A percentile compares a stretch with the other conserved stretches of the same genome.
These are phyloP conservation scores for Mortierella sp. DNA, from an alignment of 371 early-diverging fungal species.

Conservation along the genomic window DNA sequence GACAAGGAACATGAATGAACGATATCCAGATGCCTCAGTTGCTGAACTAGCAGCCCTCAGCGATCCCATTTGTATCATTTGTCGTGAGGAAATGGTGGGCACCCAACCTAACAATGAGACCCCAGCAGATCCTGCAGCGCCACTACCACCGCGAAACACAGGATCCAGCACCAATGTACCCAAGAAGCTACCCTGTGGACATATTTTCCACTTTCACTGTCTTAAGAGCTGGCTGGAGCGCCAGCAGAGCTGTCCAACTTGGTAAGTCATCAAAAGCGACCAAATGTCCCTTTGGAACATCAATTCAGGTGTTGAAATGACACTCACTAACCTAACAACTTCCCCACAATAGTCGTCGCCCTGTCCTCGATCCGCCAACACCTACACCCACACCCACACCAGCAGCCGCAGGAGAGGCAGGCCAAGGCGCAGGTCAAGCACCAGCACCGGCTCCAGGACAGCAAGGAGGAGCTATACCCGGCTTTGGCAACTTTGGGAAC, in stretches of 20 bases:
- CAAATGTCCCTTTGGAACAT: not conserved
- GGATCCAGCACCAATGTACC: conserved; percentile 72
- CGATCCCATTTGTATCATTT: conserved; percentile 95
- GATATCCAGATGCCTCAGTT: conserved; percentile 90
- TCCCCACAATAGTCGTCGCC: conserved; percentile 58
- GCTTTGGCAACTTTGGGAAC: conserved; percentile 32
- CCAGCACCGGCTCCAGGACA: conserved; percentile 49
- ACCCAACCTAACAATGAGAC: conserved; percentile 14
- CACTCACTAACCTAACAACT: too few relatives aligned
- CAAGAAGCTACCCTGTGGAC: conserved; percentile 96
- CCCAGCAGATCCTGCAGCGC: conserved; percentile 5
- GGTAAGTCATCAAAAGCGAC: conserved; percentile 60
- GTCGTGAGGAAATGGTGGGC: conserved; percentile 92
- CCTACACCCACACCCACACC: conserved; percentile 44
- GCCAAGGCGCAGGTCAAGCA: conserved; percentile 28
- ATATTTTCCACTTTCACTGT: conserved; percentile 98
- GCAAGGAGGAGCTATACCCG: conserved; percentile 25
- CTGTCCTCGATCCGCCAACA: conserved; percentile 58
- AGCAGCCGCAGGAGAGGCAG: conserved; percentile 24
- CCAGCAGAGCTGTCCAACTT: conserved; percentile 99
- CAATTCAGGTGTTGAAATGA: not conserved
- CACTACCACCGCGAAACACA: conserved; percentile 42
- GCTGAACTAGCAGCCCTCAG: conserved; percentile 81
- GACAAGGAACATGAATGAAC: conserved; percentile 93
- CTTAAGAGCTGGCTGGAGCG: conserved; percentile 98